Conservation (phyloP, 306 rosid species). For the Hylodesmum podocarpum region DNA sequence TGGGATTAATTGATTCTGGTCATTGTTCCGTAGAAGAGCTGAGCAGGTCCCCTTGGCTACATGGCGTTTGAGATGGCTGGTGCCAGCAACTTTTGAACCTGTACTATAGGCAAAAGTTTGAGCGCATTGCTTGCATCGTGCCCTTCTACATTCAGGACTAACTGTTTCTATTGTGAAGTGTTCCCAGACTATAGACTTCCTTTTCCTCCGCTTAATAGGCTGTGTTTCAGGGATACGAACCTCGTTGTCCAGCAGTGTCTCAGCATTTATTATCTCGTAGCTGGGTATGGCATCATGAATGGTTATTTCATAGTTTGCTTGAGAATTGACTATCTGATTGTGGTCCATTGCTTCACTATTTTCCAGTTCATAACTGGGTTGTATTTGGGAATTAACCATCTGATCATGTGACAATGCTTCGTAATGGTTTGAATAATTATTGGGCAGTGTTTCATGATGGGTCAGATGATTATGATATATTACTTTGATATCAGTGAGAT, state of each 20-base stretch:
- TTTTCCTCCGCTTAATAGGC: not conserved
- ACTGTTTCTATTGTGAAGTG: not conserved
- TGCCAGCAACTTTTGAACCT: not conserved
- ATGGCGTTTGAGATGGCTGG: not conserved
- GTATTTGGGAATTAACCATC: not conserved
- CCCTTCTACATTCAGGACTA: not conserved
- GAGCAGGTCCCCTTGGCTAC: not conserved
- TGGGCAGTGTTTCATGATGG: not conserved
- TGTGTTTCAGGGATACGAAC: not conserved
- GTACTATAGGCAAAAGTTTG: not conserved
- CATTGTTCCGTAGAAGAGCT: not conserved
- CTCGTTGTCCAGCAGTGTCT: not conserved
- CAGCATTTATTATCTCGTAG: not conserved
- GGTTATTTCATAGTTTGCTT: not conserved
- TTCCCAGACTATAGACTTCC: not conserved
- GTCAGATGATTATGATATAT: not conserved
- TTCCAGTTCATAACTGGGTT: not conserved
- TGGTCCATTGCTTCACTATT: not conserved
- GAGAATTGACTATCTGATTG: not conserved
- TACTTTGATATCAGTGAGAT: not conserved
- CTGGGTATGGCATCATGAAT: not conserved
- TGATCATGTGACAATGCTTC: not conserved
- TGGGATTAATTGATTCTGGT: not conserved
- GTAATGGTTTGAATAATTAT: not conserved
- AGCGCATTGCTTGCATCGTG: not conserved